These are phyloP conservation scores for Triticum dicoccoides DNA, from an alignment of 176 grass and related monocot genomes.

Conservation along the genomic window DNA sequence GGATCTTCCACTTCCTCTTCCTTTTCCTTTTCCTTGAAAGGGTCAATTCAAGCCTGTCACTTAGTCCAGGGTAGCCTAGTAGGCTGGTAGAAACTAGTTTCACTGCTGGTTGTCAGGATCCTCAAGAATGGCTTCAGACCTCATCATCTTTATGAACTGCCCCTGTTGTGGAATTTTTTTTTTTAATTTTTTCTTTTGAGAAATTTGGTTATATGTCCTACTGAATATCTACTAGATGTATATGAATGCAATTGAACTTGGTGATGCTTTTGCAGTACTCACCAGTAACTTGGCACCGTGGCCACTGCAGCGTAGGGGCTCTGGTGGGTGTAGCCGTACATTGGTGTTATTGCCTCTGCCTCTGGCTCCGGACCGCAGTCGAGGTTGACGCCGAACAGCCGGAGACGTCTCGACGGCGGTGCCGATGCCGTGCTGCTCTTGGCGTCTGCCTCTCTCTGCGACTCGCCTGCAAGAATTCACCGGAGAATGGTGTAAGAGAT, in stretches of 20 bases:
- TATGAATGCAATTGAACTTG: neutral
- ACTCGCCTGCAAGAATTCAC: slow-evolving; percentile 33
- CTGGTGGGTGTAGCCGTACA: slow-evolving; percentile 53
- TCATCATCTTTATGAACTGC: slow-evolving; percentile 42
- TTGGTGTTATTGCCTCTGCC: slow-evolving; percentile 41
- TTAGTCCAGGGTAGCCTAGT: slow-evolving; percentile 31
- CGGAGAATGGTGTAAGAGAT: slow-evolving; percentile 20
- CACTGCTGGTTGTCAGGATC: slow-evolving; percentile 29
- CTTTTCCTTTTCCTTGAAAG: slow-evolving; percentile 34
- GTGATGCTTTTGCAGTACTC: slow-evolving; percentile 21
- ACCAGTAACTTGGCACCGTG: slow-evolving; percentile 62
- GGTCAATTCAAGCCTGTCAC: slow-evolving; percentile 54
- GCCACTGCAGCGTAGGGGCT: slow-evolving; percentile 49
- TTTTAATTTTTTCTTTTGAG: neutral
- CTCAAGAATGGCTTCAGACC: slow-evolving; percentile 43
- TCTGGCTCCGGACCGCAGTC: slow-evolving; percentile 63
- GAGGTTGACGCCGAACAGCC: slow-evolving; percentile 91
- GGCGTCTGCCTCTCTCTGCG: slow-evolving; percentile 30
- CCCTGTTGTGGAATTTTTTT: slow-evolving; percentile 33
- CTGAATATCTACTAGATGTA: neutral
- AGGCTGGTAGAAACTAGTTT: slow-evolving; percentile 29
- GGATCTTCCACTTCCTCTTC: slow-evolving; percentile 33
- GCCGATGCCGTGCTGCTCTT: slow-evolving; percentile 37
- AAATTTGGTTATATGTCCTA: neutral
- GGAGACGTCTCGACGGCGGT: slow-evolving; percentile 52